A percentile compares a stretch with the other conserved stretches of the same genome.
phyloP scores from a whole-genome alignment of 2,329 filamentous ascomycete species.

The Coniochaeta prunicola region DNA sequence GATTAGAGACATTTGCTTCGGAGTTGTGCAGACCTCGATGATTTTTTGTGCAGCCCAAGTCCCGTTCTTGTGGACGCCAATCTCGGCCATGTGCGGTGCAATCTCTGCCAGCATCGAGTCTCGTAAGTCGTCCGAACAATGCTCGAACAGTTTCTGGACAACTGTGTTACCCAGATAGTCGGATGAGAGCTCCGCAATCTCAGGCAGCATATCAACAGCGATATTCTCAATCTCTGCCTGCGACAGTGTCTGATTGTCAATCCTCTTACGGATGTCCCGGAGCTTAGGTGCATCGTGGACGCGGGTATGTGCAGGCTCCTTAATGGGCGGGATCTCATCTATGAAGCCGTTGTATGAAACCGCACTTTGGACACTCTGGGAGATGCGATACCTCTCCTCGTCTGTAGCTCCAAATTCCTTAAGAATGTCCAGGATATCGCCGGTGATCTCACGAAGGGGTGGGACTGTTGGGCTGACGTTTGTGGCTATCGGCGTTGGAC shows the following conservation, averaged over 20 bases:
- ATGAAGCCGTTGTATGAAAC: conserved; percentile 66
- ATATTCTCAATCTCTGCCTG: conserved; percentile 86
- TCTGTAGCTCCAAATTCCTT: conserved; percentile 79
- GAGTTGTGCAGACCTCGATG: conserved; percentile 88
- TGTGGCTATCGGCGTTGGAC: conserved; percentile 24
- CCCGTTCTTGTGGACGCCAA: conserved; percentile 97
- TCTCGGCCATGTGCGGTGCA: conserved; percentile 86
- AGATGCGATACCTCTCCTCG: conserved; percentile 69
- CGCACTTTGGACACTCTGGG: conserved; percentile 65
- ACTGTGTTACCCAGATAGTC: conserved; percentile 98
- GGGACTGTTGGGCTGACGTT: conserved; percentile 58
- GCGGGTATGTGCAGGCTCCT: conserved; percentile 80
- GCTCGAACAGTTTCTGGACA: conserved; percentile 98
- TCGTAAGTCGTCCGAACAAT: conserved; percentile 83
- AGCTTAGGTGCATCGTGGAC: conserved; percentile 92
- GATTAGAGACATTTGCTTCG: conserved; percentile 75
- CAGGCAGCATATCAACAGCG: conserved; percentile 88
- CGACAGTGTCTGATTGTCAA: conserved; percentile 87
- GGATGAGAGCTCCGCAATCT: conserved; percentile 89
- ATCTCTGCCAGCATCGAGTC: conserved; percentile 88
- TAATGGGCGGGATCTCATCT: conserved; percentile 81
- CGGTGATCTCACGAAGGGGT: conserved; percentile 68
- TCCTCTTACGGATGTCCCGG: conserved; percentile 92
- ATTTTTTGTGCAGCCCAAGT: conserved; percentile 99
- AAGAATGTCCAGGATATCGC: conserved; percentile 79